Conservation (phyloP, 2,329 filamentous ascomycete genomes). For the Penicillium capsulatum region DNA sequence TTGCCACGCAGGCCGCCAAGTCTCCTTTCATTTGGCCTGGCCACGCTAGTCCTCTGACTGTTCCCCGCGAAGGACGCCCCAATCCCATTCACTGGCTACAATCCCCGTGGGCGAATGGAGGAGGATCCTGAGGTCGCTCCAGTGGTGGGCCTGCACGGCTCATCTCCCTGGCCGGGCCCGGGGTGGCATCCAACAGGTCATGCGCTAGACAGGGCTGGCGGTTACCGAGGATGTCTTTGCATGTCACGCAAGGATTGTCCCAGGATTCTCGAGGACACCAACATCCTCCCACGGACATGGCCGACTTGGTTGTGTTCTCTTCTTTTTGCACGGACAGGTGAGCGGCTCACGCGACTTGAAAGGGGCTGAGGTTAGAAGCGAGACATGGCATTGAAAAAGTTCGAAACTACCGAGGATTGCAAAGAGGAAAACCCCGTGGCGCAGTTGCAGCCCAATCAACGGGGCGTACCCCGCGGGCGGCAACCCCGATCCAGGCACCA, state of each 20-base stretch:
- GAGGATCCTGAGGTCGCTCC: not conserved
- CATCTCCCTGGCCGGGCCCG: not conserved
- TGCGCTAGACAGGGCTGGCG: no score
- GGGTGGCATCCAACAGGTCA: not conserved
- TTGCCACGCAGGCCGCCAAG: not conserved
- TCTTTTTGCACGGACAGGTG: slow-evolving; percentile 3
- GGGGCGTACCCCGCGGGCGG: not conserved
- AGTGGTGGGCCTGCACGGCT: not conserved
- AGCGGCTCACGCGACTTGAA: slow-evolving; percentile 10
- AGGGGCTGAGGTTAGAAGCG: not conserved
- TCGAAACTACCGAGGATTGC: slow-evolving; percentile 1
- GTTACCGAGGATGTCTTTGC: no score
- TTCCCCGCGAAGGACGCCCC: not conserved
- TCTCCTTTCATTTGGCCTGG: not conserved
- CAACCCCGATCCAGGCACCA: slow-evolving; percentile 6
- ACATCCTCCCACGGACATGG: no score
- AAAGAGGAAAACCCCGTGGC: slow-evolving; percentile 4
- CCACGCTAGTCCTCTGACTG: not conserved
- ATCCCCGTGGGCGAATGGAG: not conserved
- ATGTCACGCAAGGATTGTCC: no score
- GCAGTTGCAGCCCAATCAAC: slow-evolving; percentile 8
- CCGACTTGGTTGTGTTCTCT: no score
- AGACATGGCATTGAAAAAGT: slow-evolving; percentile 2
- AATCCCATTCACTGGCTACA: not conserved
- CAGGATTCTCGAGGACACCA: no score